Percentiles rank a stretch among this genome's conserved stretches.
These are phyloP conservation scores for Fusarium sp. DNA, from an alignment of 2,329 filamentous ascomycete species.

Conservation along the genomic window DNA sequence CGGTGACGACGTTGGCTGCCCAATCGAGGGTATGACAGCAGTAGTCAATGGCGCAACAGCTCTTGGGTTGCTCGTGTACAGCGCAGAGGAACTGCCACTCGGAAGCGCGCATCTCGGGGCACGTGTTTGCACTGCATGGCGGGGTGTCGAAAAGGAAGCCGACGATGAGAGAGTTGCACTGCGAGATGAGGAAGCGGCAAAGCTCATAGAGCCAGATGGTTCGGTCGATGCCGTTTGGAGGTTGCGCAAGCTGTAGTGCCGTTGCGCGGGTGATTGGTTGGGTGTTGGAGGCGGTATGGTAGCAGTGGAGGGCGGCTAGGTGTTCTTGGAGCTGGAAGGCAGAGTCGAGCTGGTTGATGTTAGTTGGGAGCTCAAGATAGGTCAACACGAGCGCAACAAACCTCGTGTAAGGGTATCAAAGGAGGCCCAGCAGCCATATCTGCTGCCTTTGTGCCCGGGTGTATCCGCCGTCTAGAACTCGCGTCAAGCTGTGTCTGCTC, in stretches of 20 bases:
- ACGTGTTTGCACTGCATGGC: constrained; percentile 88
- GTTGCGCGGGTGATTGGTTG: constrained; percentile 80
- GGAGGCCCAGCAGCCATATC: constrained; percentile 96
- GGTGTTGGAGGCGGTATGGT: constrained; percentile 77
- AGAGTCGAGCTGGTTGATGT: constrained; percentile 81
- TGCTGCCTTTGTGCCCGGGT: constrained; percentile 89
- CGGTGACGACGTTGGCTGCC: constrained; percentile 94
- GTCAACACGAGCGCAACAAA: constrained; percentile 55
- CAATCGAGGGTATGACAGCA: constrained; percentile 99
- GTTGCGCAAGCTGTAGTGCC: constrained; percentile 80
- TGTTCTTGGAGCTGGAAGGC: constrained; percentile 98
- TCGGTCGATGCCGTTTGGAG: constrained; percentile 84
- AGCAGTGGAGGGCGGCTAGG: constrained; percentile 89
- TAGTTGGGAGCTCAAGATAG: constrained; percentile 13
- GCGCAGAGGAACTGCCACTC: constrained; percentile 99
- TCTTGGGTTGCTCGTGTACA: constrained; percentile 95
- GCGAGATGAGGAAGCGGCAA: constrained; percentile 93
- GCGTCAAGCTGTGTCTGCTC: constrained; percentile 75
- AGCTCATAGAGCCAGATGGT: constrained; percentile 98
- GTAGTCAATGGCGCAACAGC: constrained; percentile 98
- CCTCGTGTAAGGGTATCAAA: constrained; percentile 85
- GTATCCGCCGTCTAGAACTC: constrained; percentile 85
- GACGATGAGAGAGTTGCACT: constrained; percentile 92
- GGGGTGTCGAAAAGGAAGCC: constrained; percentile 93
- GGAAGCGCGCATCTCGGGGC: constrained; percentile 97